Conservation (phyloP, 352 stramenopile species). For the Phytophthora nicotianae region DNA sequence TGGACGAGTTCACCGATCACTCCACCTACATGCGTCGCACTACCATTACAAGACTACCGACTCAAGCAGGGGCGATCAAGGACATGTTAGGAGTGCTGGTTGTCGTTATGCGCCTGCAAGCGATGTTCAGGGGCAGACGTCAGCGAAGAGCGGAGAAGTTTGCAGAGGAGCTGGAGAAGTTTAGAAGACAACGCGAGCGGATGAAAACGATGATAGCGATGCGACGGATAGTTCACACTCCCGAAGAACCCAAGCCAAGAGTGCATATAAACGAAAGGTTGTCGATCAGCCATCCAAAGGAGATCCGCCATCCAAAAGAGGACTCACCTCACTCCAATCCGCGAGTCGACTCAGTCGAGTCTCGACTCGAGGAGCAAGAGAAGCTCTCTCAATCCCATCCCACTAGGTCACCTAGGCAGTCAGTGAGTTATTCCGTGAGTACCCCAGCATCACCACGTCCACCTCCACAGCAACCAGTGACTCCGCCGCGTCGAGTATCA, state of each 20-base stretch:
- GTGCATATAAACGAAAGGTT: constrained; percentile 8
- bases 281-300: not conserved
- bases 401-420: constrained; percentile 3
- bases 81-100: constrained; percentile 30
- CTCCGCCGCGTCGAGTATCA: not conserved
- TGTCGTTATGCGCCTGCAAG: constrained; percentile 40
- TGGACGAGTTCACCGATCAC: not conserved
- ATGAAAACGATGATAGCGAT: constrained; percentile 35
- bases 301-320: not conserved
- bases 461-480: constrained; percentile 1
- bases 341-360: constrained; percentile 5
- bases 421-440: not conserved
- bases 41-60: constrained; percentile 13
- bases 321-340: constrained; percentile 6
- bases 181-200: constrained; percentile 33
- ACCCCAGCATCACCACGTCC: not conserved
- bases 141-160: constrained; percentile 37
- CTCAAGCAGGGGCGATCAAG: constrained; percentile 6
- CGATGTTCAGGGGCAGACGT: constrained; percentile 39
- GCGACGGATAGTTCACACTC: constrained; percentile 25
- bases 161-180: constrained; percentile 36
- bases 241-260: constrained; percentile 14
- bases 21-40: constrained; percentile 9
- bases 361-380: constrained; percentile 11
- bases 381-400: constrained; percentile 3